Evolutionary conservation across 805 yeast genomes (phyloP).

Genomic region (Metahyphopichia silvanorum): DNA sequence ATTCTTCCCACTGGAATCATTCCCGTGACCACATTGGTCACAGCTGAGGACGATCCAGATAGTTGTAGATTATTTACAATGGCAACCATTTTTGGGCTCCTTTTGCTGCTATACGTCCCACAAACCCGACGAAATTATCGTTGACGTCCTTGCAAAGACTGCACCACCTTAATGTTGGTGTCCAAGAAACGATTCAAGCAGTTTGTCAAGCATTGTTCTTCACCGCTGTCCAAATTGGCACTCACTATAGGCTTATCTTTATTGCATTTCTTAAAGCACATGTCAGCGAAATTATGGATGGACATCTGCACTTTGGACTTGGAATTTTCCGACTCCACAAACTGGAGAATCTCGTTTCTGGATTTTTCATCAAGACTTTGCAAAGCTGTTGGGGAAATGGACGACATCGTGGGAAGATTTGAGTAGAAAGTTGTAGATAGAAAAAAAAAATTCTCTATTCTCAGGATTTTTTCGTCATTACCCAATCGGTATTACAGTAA

Average conservation of each 20-base stretch:
- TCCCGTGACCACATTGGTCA: no score
- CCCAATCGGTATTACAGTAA: no score
- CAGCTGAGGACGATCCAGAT: no score
- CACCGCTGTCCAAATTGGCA: constrained; percentile 51
- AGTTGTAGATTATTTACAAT: no score
- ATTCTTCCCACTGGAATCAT: no score
- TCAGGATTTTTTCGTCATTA: constrained; percentile 1
- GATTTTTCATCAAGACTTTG: constrained; percentile 58
- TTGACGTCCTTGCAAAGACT: constrained; percentile 40
- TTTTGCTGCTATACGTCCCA: no score
- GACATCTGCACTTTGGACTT: constrained; percentile 85
- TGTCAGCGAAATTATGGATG: constrained; percentile 83
- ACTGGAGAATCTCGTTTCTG: constrained; percentile 68
- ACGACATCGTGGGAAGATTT: constrained; percentile 23
- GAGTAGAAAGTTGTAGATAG: constrained; percentile 4
- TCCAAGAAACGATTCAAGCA: constrained; percentile 87
- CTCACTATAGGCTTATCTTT: constrained; percentile 39
- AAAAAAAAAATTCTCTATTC: constrained; percentile 3
- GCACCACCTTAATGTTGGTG: constrained; percentile 81
- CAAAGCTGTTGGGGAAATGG: constrained; percentile 32
- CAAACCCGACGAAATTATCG: no score
- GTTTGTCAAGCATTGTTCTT: constrained; percentile 71
- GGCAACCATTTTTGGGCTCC: no score
- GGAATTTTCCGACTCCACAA: constrained; percentile 79
- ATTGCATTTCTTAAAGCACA: constrained; percentile 88